Base-by-base conservation (phyloP, 768 basidiomycete species). In the Hericium rajendrae region DNA sequence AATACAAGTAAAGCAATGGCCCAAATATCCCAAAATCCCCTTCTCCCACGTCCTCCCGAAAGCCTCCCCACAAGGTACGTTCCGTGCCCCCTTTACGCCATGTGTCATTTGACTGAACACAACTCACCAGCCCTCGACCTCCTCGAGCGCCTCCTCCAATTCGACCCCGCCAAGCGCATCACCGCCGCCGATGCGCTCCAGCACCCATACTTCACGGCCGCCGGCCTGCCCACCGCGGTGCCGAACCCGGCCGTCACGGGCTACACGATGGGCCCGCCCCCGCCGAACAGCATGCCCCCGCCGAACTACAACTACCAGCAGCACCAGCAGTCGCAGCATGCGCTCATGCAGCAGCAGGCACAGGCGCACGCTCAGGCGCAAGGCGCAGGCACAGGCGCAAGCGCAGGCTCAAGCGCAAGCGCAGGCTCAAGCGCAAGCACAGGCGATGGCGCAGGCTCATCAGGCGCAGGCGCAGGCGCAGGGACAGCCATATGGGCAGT, bases 81-180 rank as follows among this genome's bases (percentile, higher is more conserved):
- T n/a, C 10, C 59, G 18, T 18, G 43, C 4, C 6, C 5, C 11
- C 24, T 56, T 9, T 18, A 5, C 26, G 2, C 11, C 1, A 12
- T 32, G 37, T 11, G 28, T 32, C 22, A 37, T 15, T 9, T 38
- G 46, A 48, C 38, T 11, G 20, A 51, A 5, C 6, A 38, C 13
- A 52, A 59, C 5, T 0, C 43, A n/a, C 59, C 62, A 77, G 95
- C 95, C 22, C 81, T 97, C 68, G 93, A 97, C 71, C 81, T 98
- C 2, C 84, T 99, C 48, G 97, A 98, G 70, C 84, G 86, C 51
- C 83, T 98, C 48, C 82, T 99, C 50, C 94, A 97, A 66, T 99
- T 98, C 67, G 97, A 98, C 67, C 97, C 97, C 2, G 78, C 85
- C 28, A 88, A 92, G 65, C 86, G 97, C 55, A 84, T 94, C 49